Conservation (phyloP, 2,329 filamentous ascomycete genomes). For the Colletotrichum sp. region DNA sequence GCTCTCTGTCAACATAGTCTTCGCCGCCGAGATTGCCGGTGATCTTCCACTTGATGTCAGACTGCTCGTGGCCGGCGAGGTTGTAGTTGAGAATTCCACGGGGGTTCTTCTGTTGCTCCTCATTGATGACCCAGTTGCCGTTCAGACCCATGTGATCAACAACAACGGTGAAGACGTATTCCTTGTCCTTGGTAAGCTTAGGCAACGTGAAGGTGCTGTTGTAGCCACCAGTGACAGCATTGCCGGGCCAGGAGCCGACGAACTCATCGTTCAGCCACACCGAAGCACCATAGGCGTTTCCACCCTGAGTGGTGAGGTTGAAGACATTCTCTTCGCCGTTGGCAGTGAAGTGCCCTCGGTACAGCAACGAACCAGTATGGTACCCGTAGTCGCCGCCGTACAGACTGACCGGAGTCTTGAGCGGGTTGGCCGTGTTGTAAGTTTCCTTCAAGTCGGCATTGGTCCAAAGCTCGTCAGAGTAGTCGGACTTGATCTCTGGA, state of each 20-base stretch:
- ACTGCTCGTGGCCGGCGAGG: constrained; percentile 50
- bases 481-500: constrained; percentile 23
- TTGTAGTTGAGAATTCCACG: constrained; percentile 63
- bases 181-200: constrained; percentile 50
- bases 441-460: constrained; percentile 40
- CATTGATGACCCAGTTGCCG: constrained; percentile 62
- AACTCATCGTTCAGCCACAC: constrained; percentile 66
- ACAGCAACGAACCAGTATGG: constrained; percentile 68
- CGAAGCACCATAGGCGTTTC: constrained; percentile 67
- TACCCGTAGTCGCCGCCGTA: constrained; percentile 75
- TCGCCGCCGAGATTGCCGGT: constrained; percentile 68
- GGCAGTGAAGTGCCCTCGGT: constrained; percentile 69
- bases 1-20: constrained; percentile 57
- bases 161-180: constrained; percentile 68
- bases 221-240: constrained; percentile 47
- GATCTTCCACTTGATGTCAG: constrained; percentile 62
- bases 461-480: constrained; percentile 48
- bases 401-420: constrained; percentile 66
- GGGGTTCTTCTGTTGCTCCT: constrained; percentile 61
- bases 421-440: constrained; percentile 28
- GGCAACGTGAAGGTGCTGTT: constrained; percentile 62
- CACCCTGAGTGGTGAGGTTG: constrained; percentile 64
- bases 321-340: constrained; percentile 61
- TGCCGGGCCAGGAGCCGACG: constrained; percentile 67
- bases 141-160: constrained; percentile 74